Conservation (phyloP, 2,329 filamentous ascomycete genomes). For the Hypoxylon sp. region DNA sequence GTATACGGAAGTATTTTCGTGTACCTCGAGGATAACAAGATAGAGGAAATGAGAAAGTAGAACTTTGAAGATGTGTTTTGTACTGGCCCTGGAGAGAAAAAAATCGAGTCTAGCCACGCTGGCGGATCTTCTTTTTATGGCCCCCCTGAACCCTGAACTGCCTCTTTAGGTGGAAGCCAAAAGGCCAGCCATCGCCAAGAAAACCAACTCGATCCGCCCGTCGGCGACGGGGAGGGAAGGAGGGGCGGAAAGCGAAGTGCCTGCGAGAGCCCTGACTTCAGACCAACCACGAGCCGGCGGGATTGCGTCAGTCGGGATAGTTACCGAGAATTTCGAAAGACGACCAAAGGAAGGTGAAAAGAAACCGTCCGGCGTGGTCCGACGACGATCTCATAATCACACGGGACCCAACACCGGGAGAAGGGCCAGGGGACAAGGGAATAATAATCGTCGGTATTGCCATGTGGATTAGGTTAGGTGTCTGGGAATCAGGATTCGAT, state of each 20-base stretch:
- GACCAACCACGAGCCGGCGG: constrained; percentile 32
- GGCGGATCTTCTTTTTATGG: constrained; percentile 33
- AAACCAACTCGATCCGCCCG: constrained; percentile 15
- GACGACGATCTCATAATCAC: constrained; percentile 35
- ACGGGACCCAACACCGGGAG: constrained; percentile 10
- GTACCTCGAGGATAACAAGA: neutral
- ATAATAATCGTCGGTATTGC: constrained; percentile 17
- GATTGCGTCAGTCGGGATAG: constrained; percentile 37
- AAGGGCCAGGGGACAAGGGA: neutral
- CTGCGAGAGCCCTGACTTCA: neutral
- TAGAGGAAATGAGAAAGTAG: neutral
- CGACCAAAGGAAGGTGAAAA: constrained; percentile 9
- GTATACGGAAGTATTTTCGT: neutral
- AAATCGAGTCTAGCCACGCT: constrained; percentile 19
- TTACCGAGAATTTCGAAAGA: constrained; percentile 13
- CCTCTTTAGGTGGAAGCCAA: constrained; percentile 32
- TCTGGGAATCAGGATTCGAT: constrained; percentile 12
- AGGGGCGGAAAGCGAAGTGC: constrained; percentile 21
- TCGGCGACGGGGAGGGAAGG: constrained; percentile 30
- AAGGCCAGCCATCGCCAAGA: constrained; percentile 30
- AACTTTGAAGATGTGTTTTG: constrained; percentile 10
- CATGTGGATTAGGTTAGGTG: neutral
- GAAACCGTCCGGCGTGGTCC: constrained; percentile 34
- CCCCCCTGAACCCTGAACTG: constrained; percentile 16
- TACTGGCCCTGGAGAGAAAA: neutral